Conservation (phyloP, 805 yeast species). For the Yarrowia divulgata region DNA sequence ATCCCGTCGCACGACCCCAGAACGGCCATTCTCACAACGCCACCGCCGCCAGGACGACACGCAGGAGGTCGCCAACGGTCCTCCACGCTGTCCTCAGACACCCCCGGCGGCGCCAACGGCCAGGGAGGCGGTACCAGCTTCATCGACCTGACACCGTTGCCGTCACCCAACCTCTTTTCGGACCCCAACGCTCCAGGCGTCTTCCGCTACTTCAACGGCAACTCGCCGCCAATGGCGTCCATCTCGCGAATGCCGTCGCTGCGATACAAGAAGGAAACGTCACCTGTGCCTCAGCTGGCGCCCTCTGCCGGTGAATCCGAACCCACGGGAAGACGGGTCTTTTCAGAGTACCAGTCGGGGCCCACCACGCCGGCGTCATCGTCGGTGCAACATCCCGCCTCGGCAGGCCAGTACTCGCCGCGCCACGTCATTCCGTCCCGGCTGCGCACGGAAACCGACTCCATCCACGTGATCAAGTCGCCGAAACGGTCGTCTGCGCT, state of each 20-base stretch:
- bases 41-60: background rate
- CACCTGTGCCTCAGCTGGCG: constrained; percentile 16
- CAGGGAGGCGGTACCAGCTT: constrained; percentile 30
- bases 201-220: constrained; percentile 37
- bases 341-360: constrained; percentile 12
- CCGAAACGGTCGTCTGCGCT: constrained; percentile 6
- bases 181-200: constrained; percentile 40
- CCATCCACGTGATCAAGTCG: constrained; percentile 7
- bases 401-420: background rate
- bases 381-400: background rate
- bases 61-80: background rate
- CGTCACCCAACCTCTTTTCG: constrained; percentile 44
- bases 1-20: constrained; percentile 1
- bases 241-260: constrained; percentile 40
- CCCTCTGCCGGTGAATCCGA: constrained; percentile 18
- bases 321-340: constrained; percentile 15
- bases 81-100: constrained; percentile 4
- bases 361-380: background rate
- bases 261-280: constrained; percentile 35
- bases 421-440: constrained; percentile 22
- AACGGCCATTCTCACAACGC: constrained; percentile 1
- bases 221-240: constrained; percentile 36
- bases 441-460: constrained; percentile 1
- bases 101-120: background rate
- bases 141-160: constrained; percentile 45